phyloP scores from a whole-genome alignment of 2,329 filamentous ascomycete species.

The Aspergillus jensenii region DNA sequence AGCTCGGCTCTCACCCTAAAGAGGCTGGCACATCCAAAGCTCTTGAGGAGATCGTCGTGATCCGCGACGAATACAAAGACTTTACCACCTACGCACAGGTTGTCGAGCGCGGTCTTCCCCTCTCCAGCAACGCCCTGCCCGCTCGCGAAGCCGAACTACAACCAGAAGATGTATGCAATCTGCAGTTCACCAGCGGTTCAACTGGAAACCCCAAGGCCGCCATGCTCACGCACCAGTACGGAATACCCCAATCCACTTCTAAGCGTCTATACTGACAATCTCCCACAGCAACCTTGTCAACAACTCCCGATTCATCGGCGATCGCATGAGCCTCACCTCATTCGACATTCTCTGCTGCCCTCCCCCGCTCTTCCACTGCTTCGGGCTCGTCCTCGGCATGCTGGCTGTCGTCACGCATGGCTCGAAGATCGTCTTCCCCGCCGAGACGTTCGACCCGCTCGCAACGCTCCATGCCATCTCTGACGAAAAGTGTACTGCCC shows the following conservation, averaged over 20 bases:
- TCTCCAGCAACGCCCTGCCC: conserved; percentile 53
- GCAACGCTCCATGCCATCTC: conserved; percentile 67
- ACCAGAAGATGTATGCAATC: conserved; percentile 68
- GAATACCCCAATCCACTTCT: neutral
- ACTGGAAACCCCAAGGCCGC: conserved; percentile 72
- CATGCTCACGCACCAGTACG: conserved; percentile 69
- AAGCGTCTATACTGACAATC: neutral
- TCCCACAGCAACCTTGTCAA: conserved; percentile 50
- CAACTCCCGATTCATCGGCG: conserved; percentile 69
- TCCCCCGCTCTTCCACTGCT: conserved; percentile 83
- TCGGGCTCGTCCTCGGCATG: conserved; percentile 75
- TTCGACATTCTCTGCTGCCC: conserved; percentile 75
- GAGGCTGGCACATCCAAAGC: conserved; percentile 33
- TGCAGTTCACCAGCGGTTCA: conserved; percentile 75
- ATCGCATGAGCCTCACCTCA: conserved; percentile 68
- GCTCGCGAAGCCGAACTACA: conserved; percentile 57
- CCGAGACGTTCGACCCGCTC: conserved; percentile 68
- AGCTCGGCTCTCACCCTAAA: conserved; percentile 45
- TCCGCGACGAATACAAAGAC: conserved; percentile 55
- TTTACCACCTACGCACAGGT: conserved; percentile 63
- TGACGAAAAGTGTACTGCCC: conserved; percentile 67
- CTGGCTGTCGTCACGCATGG: conserved; percentile 73
- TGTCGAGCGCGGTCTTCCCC: conserved; percentile 51
- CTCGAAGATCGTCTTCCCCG: conserved; percentile 72
- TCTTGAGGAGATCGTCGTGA: conserved; percentile 57